phyloP scores from a whole-genome alignment of 306 rosid genomes.

The Sesbania bispinosa region DNA sequence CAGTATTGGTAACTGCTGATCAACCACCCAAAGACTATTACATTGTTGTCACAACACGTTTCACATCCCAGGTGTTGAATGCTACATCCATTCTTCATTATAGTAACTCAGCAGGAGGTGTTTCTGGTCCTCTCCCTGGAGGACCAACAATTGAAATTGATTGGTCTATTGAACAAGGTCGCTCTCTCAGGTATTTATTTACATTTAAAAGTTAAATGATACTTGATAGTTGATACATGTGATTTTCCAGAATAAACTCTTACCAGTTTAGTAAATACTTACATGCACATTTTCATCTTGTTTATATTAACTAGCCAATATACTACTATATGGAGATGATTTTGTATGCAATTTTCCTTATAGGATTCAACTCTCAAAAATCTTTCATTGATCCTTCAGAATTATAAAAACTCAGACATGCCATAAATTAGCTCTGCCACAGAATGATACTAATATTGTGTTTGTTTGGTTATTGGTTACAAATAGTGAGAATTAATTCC shows the following conservation, averaged over 20 bases:
- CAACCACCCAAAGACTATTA: constrained; percentile 68
- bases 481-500: too few relatives aligned
- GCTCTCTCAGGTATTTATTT: constrained; percentile 61
- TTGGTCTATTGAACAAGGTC: constrained; percentile 84
- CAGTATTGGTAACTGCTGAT: constrained; percentile 80
- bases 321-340: neutral
- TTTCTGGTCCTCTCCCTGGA: constrained; percentile 60
- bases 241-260: too few relatives aligned
- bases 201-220: too few relatives aligned
- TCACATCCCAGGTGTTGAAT: constrained; percentile 57
- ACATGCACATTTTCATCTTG: neutral
- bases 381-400: neutral
- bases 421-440: neutral
- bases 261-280: neutral
- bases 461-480: too few relatives aligned
- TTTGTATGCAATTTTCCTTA: neutral
- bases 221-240: neutral
- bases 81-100: constrained; percentile 66
- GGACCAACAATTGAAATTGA: constrained; percentile 69
- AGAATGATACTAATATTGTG: neutral
- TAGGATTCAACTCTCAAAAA: neutral
- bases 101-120: constrained; percentile 56
- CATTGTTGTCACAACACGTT: constrained; percentile 68
- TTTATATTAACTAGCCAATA: neutral
- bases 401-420: neutral